These are phyloP conservation scores for Eucalyptus globulus DNA, from an alignment of 345 rosid genomes.

Conservation along the genomic window DNA sequence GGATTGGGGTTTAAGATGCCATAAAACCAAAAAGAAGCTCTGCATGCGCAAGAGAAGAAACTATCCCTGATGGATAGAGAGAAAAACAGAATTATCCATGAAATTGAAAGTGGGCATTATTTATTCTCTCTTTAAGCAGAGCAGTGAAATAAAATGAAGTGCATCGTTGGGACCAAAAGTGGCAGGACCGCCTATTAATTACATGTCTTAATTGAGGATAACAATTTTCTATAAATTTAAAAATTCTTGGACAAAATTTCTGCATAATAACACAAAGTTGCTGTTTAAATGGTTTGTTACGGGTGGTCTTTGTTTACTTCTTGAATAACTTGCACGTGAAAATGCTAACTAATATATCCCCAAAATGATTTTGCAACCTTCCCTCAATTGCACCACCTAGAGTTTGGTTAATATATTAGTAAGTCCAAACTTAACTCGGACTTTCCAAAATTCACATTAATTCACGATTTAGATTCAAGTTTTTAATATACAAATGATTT, in stretches of 20 bases:
- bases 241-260: background rate
- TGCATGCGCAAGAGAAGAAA: too few relatives aligned
- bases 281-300: background rate
- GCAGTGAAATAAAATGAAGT: background rate
- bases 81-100: too few relatives aligned
- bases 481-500: too few relatives aligned
- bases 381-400: too few relatives aligned
- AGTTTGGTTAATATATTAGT: too few relatives aligned
- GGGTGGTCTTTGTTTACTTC: background rate
- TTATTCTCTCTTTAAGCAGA: background rate
- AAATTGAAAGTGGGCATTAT: background rate
- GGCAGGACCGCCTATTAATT: background rate
- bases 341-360: background rate
- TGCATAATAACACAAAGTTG: background rate
- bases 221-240: background rate
- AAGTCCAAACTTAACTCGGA: too few relatives aligned
- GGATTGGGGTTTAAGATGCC: too few relatives aligned
- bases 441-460: too few relatives aligned
- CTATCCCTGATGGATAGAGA: too few relatives aligned
- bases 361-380: background rate
- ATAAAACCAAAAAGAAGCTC: too few relatives aligned
- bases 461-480: too few relatives aligned
- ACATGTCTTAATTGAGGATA: background rate
- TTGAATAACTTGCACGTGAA: background rate
- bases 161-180: background rate